A percentile compares a stretch with the other conserved stretches of the same genome.
Evolutionary conservation across 192 early-diverging fungal genomes (phyloP).

Genomic region (Radiomyces spectabilis): DNA sequence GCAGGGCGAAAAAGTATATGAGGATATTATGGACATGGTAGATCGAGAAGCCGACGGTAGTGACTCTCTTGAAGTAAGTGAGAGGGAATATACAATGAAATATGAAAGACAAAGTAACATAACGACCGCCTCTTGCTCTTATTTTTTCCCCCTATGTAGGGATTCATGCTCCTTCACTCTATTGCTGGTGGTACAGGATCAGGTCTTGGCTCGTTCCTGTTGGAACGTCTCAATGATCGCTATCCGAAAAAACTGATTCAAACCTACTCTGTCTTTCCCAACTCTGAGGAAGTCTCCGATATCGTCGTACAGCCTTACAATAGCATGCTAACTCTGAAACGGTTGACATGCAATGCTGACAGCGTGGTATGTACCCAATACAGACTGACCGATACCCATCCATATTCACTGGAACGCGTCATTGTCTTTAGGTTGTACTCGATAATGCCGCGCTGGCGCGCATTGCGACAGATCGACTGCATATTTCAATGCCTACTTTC

Average conservation of each 20-base stretch:
- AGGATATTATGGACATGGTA: slow-evolving; percentile 95
- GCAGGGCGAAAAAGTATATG: slow-evolving; percentile 78
- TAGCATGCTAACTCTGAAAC: slow-evolving; percentile 85
- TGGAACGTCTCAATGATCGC: slow-evolving; percentile 88
- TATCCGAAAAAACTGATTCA: slow-evolving; percentile 97
- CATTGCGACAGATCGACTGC: slow-evolving; percentile 88
- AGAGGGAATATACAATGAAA: not conserved
- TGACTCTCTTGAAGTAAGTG: slow-evolving; percentile 78
- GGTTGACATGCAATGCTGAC: slow-evolving; percentile 88
- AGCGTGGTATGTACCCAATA: slow-evolving; percentile 58
- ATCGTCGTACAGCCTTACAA: slow-evolving; percentile 99
- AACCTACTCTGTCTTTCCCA: slow-evolving; percentile 98
- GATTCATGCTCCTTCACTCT: slow-evolving; percentile 94
- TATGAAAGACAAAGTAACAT: not conserved
- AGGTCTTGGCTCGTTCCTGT: slow-evolving; percentile 86
- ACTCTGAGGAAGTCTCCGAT: slow-evolving; percentile 87
- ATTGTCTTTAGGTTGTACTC: slow-evolving; percentile 64
- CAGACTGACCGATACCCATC: not conserved
- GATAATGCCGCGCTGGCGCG: slow-evolving; percentile 92
- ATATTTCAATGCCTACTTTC: slow-evolving; percentile 91
- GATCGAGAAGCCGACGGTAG: slow-evolving; percentile 94
- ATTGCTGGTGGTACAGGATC: slow-evolving; percentile 99
- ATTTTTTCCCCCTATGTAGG: slow-evolving; percentile 49
- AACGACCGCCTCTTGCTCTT: not conserved
- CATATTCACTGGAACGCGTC: no score